phyloP scores from a whole-genome alignment of 768 basidiomycete genomes.

The Collybia sordida region DNA sequence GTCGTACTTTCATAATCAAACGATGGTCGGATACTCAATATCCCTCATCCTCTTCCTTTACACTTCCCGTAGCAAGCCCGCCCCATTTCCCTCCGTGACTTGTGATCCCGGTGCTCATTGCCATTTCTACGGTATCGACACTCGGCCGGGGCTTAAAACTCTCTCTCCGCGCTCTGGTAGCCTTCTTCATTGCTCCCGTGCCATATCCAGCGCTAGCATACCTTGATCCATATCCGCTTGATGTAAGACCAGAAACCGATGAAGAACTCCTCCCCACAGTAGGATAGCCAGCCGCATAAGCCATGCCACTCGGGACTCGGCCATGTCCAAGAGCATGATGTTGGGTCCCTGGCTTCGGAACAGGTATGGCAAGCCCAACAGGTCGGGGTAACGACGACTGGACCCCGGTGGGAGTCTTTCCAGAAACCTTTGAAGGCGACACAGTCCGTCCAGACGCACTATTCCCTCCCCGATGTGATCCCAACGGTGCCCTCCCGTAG shows the following conservation, averaged over 20 bases:
- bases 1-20: neutral
- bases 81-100: conserved; percentile 27
- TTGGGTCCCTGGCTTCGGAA: conserved; percentile 49
- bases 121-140: conserved; percentile 44
- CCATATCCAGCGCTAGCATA: conserved; percentile 15
- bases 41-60: conserved; percentile 53
- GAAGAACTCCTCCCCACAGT: conserved; percentile 16
- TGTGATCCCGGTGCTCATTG: conserved; percentile 21
- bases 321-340: conserved; percentile 60
- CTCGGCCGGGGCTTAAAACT: conserved; percentile 86
- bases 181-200: conserved; percentile 43
- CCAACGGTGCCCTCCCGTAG: conserved; percentile 37
- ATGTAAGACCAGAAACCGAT: conserved; percentile 16
- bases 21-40: conserved; percentile 14
- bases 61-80: conserved; percentile 35
- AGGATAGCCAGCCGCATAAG: conserved; percentile 17
- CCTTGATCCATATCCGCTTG: conserved; percentile 25
- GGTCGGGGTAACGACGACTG: conserved; percentile 37
- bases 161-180: conserved; percentile 59
- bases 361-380: conserved; percentile 41
- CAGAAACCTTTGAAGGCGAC: conserved; percentile 54
- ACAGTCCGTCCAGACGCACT: conserved; percentile 26
- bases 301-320: conserved; percentile 36
- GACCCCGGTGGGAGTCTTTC: conserved; percentile 30
- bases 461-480: conserved; percentile 39